Evolutionary conservation across 257 asterid species (phyloP), one percentile per base, ranked within the genome.

Genomic region (Solanum microdontum): DNA sequence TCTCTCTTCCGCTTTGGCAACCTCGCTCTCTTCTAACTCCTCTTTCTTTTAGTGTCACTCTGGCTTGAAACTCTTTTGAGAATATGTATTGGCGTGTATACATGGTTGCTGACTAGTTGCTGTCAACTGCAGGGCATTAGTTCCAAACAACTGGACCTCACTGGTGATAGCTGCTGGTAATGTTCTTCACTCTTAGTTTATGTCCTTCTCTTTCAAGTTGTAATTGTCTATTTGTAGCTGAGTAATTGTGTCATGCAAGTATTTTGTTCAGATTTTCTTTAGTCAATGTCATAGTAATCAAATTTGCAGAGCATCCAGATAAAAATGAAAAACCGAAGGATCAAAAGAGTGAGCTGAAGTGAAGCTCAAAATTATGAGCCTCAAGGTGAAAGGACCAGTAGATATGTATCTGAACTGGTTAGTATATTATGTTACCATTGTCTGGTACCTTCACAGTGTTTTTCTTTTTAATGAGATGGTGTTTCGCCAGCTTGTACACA

Each of bases 141-240:
- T 95, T 96, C 90, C 99, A 96, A 97, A 94, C 99, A 73, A 96
- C 98, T 89, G 94, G 94, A 83, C 99, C 99, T 90, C 98, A 96
- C 98, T 51, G 96, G 97, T 87, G 96, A 97, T 95, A 88, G 99
- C 98, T 87, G 92, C 96, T 11, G 99, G 99, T 97, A 91, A 92
- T 83, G 32, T 19, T 85, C 82, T 82, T 82, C 19, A 82, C 40
- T 48, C 69, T 28, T 45, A 28, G 39, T 64, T 28, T 19, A 40
- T 85, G 12, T 11, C 82, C 62, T 9, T 24, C 39, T 28, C 70
- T 76, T 82, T 48, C 69, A 17, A 28, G 85, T 82, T 82, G 85
- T 48, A 17, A 15, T 39, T 64, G 24, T 70, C 30, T 33, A 69
- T 58, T 39, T 28, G 32, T 37, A 37, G 23, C 66, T 6, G 40